Percentiles rank a stretch among this genome's conserved stretches.
phyloP scores from a whole-genome alignment of 345 rosid species.

The Citropsis articulata region DNA sequence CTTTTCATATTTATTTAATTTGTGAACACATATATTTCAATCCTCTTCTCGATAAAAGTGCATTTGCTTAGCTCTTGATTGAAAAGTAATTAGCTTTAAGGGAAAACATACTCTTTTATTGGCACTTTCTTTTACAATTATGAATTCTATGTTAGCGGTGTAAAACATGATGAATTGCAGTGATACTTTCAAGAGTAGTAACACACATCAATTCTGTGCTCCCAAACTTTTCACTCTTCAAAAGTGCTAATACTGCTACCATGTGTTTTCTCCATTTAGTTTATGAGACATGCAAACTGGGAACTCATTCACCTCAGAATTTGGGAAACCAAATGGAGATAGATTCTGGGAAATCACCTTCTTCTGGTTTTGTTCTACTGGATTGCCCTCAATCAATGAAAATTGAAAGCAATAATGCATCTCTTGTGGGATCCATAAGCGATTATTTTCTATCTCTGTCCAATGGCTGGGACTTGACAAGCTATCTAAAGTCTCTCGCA shows the following conservation, averaged over 20 bases:
- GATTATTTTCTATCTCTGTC: conserved; percentile 97
- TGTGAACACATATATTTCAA: not conserved
- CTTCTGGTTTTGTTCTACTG: conserved; percentile 82
- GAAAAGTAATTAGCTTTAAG: not conserved
- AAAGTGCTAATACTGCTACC: not conserved
- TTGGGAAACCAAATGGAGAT: conserved; percentile 82
- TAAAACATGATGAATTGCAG: not conserved
- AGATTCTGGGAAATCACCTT: conserved; percentile 62
- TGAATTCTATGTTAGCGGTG: not conserved
- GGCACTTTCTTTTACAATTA: not conserved
- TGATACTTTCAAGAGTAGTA: not conserved
- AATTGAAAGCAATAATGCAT: conserved; percentile 88
- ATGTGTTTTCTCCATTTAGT: conserved; percentile 38
- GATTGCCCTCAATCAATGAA: conserved; percentile 99
- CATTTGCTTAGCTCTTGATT: not conserved
- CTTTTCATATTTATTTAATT: not conserved
- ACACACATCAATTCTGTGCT: not conserved
- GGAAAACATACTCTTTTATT: not conserved
- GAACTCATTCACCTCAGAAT: conserved; percentile 86
- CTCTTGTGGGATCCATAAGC: conserved; percentile 94
- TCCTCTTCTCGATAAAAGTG: not conserved
- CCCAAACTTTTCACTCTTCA: not conserved
- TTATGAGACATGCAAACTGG: conserved; percentile 92
- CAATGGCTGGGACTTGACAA: conserved; percentile 94
- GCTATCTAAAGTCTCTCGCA: conserved; percentile 93